A percentile compares a stretch with the other conserved stretches of the same genome.
These are phyloP conservation scores for Extremus antarcticus DNA, from an alignment of 495 filamentous ascomycete genomes.

Conservation along the genomic window DNA sequence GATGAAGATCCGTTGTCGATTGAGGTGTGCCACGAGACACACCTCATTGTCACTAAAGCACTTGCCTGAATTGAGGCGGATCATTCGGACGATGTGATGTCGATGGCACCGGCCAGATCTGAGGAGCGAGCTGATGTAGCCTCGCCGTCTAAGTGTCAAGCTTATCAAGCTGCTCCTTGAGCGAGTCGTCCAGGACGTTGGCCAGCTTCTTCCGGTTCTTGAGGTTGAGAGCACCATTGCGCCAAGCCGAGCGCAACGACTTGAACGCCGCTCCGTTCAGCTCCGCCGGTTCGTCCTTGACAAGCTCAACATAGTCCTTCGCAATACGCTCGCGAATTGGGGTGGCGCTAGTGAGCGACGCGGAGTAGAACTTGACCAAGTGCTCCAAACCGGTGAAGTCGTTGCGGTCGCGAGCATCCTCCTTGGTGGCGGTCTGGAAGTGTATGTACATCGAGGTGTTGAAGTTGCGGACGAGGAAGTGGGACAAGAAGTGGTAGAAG, in stretches of 20 bases:
- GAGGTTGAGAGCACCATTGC: constrained; percentile 43
- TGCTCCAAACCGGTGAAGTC: constrained; percentile 42
- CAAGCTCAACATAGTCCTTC: constrained; percentile 43
- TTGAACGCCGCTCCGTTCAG: constrained; percentile 37
- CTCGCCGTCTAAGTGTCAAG: neutral
- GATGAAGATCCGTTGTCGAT: too few species aligned
- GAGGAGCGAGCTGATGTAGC: neutral
- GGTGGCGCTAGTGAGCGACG: constrained; percentile 39
- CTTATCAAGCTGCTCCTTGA: constrained; percentile 26
- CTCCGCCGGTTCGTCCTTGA: constrained; percentile 31
- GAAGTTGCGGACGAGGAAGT: constrained; percentile 65
- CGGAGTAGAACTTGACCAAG: constrained; percentile 49
- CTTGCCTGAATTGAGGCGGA: too few species aligned
- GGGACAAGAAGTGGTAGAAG: constrained; percentile 71
- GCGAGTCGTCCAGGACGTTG: constrained; percentile 32
- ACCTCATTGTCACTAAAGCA: too few species aligned
- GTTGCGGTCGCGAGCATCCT: constrained; percentile 46
- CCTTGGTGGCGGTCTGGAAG: constrained; percentile 59
- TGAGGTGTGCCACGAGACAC: too few species aligned
- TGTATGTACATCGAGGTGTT: constrained; percentile 70
- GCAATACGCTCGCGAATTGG: constrained; percentile 42
- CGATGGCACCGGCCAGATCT: neutral
- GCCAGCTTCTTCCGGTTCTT: constrained; percentile 47
- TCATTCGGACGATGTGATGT: too few species aligned
- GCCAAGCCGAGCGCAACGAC: constrained; percentile 40